phyloP scores from a whole-genome alignment of 495 filamentous ascomycete genomes.

The Arthonia radiata region DNA sequence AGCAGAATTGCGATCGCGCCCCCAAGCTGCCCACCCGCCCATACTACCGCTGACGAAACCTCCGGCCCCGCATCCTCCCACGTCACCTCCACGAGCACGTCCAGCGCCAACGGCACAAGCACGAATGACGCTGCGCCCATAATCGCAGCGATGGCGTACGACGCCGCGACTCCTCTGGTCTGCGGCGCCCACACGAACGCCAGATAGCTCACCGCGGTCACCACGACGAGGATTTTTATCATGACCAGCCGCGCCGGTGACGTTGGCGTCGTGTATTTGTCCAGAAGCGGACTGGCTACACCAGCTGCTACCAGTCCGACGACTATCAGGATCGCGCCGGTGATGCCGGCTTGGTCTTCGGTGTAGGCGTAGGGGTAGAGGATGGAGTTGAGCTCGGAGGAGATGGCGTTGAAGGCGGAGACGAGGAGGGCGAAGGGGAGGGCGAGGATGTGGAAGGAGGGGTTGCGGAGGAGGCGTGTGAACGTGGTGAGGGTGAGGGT shows the following conservation, averaged over 20 bases:
- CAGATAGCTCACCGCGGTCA: conserved; percentile 50
- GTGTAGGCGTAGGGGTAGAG: conserved; percentile 57
- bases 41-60: conserved; percentile 57
- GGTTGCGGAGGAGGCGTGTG: conserved; percentile 11
- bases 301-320: conserved; percentile 60
- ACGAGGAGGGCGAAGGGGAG: conserved; percentile 65
- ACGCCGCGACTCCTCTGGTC: conserved; percentile 39
- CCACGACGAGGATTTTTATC: conserved; percentile 51
- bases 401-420: conserved; percentile 77
- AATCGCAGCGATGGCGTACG: conserved; percentile 39
- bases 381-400: conserved; percentile 75
- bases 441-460: conserved; percentile 53
- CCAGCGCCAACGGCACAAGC: conserved; percentile 61
- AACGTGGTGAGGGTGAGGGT: conserved; percentile 16
- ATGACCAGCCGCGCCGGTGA: conserved; percentile 45
- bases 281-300: conserved; percentile 53
- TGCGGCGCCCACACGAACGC: conserved; percentile 57
- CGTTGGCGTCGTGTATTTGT: conserved; percentile 50
- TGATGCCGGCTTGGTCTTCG: conserved; percentile 66
- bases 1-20: conserved; percentile 67
- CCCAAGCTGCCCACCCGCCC: conserved; percentile 56
- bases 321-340: conserved; percentile 73
- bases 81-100: conserved; percentile 67
- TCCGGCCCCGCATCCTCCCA: conserved; percentile 62
- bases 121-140: conserved; percentile 63